These are phyloP conservation scores for Chondrus crispus DNA, from an alignment of 23 red algal species.

Conservation along the genomic window DNA sequence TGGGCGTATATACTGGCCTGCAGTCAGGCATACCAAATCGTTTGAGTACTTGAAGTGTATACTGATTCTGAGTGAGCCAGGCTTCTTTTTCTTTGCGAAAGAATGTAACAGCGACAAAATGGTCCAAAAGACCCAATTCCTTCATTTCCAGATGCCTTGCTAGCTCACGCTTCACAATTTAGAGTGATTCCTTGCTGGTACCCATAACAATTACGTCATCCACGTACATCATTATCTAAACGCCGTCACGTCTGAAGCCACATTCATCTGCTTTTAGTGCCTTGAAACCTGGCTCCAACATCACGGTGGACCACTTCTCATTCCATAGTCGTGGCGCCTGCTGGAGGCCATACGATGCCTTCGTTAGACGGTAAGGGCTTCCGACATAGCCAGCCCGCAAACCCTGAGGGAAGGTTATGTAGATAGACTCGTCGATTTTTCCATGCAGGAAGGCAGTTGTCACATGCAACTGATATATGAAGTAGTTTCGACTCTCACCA, in stretches of 20 bases:
- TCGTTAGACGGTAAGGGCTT: not conserved
- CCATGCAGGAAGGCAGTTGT: not conserved
- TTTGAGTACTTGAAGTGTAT: not conserved
- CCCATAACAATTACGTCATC: not conserved
- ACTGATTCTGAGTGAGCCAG: not conserved
- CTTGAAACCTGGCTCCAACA: not conserved
- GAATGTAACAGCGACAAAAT: not conserved
- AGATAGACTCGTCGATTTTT: not conserved
- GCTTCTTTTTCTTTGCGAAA: not conserved
- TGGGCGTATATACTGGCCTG: not conserved
- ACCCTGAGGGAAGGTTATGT: not conserved
- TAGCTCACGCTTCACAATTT: not conserved
- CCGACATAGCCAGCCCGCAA: not conserved
- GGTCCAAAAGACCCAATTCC: not conserved
- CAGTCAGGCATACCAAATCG: slow-evolving; percentile 12
- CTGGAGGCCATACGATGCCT: not conserved
- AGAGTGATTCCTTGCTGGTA: not conserved
- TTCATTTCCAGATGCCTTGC: not conserved
- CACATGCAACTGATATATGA: not conserved
- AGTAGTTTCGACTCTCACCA: not conserved
- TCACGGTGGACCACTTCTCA: not conserved
- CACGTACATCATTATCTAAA: not conserved
- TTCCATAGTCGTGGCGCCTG: not conserved
- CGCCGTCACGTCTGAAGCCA: not conserved
- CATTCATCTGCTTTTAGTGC: not conserved